Conservation (phyloP, 192 early-diverging fungal genomes). For the Coemansia sp. region DNA sequence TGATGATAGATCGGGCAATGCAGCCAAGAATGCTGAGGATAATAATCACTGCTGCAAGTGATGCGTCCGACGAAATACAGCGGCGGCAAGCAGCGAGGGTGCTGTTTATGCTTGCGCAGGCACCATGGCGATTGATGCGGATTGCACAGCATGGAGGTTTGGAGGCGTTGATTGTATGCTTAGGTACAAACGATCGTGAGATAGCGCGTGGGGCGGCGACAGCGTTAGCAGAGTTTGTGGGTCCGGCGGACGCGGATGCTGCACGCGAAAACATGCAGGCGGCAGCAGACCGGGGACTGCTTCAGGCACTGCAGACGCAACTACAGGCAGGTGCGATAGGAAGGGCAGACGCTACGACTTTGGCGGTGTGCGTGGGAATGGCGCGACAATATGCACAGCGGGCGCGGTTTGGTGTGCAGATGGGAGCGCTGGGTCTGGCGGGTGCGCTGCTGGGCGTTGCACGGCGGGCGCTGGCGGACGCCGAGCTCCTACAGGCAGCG, state of each 20-base stretch:
- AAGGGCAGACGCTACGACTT: constrained; percentile 7
- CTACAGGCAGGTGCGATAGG: constrained; percentile 1
- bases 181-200: constrained; percentile 21
- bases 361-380: constrained; percentile 19
- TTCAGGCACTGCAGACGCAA: constrained; percentile 11
- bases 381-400: constrained; percentile 28
- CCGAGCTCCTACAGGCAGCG: constrained; percentile 27
- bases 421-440: constrained; percentile 33
- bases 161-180: constrained; percentile 15
- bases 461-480: constrained; percentile 11
- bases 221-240: constrained; percentile 23
- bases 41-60: constrained; percentile 11
- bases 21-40: constrained; percentile 12
- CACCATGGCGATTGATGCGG: constrained; percentile 5
- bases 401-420: constrained; percentile 19
- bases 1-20: constrained; percentile 33
- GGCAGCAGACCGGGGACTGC: constrained; percentile 23
- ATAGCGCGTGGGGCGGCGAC: constrained; percentile 17
- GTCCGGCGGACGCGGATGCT: constrained; percentile 4
- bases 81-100: constrained; percentile 16
- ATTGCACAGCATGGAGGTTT: constrained; percentile 22
- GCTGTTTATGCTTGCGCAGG: constrained; percentile 23
- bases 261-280: constrained; percentile 9
- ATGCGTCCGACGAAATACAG: not conserved
- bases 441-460: constrained; percentile 38